Evolutionary conservation across 2,329 filamentous ascomycete species (phyloP).

Genomic region (Talaromyces sp.): DNA sequence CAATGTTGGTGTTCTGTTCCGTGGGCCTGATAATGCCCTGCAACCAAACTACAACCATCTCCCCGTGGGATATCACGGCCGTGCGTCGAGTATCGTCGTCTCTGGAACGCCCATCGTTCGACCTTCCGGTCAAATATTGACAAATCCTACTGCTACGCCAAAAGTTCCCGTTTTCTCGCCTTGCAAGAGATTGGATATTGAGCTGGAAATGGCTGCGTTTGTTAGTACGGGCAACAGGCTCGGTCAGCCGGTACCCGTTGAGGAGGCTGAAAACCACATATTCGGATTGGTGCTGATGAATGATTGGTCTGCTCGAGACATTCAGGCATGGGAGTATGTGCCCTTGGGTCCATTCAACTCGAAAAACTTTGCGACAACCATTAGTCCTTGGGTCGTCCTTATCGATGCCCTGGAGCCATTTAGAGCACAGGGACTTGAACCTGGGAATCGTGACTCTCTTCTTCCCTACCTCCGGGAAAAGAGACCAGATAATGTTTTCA

Average conservation of each 20-base stretch:
- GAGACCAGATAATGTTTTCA: constrained; percentile 54
- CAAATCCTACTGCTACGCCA: constrained; percentile 56
- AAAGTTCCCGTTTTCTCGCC: constrained; percentile 61
- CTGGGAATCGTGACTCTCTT: constrained; percentile 49
- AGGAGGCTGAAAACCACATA: constrained; percentile 62
- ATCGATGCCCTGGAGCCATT: constrained; percentile 70
- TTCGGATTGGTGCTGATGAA: constrained; percentile 81
- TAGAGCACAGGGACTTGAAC: constrained; percentile 48
- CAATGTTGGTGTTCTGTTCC: constrained; percentile 66
- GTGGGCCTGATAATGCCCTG: constrained; percentile 65
- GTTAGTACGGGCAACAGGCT: constrained; percentile 61
- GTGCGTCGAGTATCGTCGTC: constrained; percentile 68
- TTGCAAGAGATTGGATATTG: constrained; percentile 66
- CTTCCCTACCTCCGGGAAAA: constrained; percentile 62
- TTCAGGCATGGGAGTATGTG: constrained; percentile 80
- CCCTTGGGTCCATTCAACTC: constrained; percentile 76
- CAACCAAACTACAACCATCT: constrained; percentile 78
- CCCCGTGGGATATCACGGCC: constrained; percentile 76
- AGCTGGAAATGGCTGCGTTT: constrained; percentile 75
- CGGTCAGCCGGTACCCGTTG: constrained; percentile 59
- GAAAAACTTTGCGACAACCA: constrained; percentile 76
- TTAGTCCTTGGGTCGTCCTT: constrained; percentile 74
- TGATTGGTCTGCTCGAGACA: constrained; percentile 79
- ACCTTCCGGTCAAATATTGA: constrained; percentile 68
- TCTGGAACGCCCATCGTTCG: constrained; percentile 69